Evolutionary conservation across 2,329 filamentous ascomycete species (phyloP).

Genomic region (Zasmidium cellare): DNA sequence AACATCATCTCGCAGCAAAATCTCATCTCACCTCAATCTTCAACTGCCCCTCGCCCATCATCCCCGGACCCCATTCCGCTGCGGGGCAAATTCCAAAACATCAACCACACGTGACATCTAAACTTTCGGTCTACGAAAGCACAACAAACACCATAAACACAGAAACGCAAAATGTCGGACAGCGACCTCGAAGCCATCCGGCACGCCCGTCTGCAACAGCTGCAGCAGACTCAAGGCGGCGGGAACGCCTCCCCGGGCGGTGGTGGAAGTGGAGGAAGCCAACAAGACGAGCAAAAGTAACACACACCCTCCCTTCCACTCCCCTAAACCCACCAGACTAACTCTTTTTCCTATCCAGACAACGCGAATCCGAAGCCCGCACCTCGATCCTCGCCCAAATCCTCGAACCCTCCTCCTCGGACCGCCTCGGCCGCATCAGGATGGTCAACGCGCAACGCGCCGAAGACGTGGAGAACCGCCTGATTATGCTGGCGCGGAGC

Average conservation of each 20-base stretch:
- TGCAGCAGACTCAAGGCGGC: conserved; percentile 66
- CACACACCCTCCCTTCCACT: conserved; percentile 28
- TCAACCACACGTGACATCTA: neutral
- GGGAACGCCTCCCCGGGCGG: conserved; percentile 39
- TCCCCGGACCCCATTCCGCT: neutral
- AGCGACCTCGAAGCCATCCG: conserved; percentile 76
- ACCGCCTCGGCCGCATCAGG: conserved; percentile 89
- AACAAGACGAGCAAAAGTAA: conserved; percentile 63
- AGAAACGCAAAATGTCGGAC: conserved; percentile 57
- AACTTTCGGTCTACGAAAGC: neutral
- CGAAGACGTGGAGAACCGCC: conserved; percentile 83
- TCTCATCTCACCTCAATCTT: too few species aligned
- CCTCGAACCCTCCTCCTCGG: conserved; percentile 88
- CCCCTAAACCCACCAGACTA: conserved; percentile 26
- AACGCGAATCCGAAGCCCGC: conserved; percentile 65
- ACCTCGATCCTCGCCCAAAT: conserved; percentile 83
- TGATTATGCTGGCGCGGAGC: conserved; percentile 86
- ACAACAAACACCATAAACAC: neutral
- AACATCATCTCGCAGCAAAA: too few species aligned
- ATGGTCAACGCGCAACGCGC: conserved; percentile 93
- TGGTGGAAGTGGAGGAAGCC: conserved; percentile 48
- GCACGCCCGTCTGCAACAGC: conserved; percentile 87
- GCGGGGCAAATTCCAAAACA: neutral
- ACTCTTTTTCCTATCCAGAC: conserved; percentile 22
- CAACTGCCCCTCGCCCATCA: neutral